Base-by-base conservation (phyloP, 2,329 filamentous ascomycete genomes). In the Aspergillus floridensis region DNA sequence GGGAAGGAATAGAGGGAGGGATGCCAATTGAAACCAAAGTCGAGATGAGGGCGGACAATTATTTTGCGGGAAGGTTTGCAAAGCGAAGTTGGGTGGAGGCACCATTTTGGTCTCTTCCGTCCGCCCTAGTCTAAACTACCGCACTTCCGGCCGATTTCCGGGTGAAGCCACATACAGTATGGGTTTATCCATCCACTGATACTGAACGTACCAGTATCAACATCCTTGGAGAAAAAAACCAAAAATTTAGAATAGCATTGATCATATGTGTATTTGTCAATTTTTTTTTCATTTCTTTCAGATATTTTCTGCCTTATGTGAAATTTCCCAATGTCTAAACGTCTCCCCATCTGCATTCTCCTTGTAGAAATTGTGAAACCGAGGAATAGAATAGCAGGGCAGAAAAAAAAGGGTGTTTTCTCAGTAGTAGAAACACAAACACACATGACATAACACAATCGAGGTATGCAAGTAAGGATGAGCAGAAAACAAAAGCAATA, bases 1-100 rank as follows among this genome's bases (percentile, higher is more conserved):
- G n/a, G 54, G 48, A 31, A 31, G 31, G 31, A 48, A 16, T 44
- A n/a, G 24, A 41, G 48, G 50, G 46, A 31, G 46, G 50, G 46
- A 46, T 53, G 53, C 56, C 55, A 51, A 52, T 58, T 51, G 53
- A 44, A 19, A 19, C 5, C 6, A 4, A 44, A 44, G 38, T 16
- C 38, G 38, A 41, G 16, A n/a, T 16, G 16, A n/a, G 38, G 6
- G 38, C 38, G 6, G 38, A n/a, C 38, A 19, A 44, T 49, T 56
- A 54, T 51, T 56, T 47, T 47, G 57, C 58, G 58, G 63, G 63
- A 67, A 64, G 60, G 29, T 32, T 31, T 29, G 58, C 63, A 52
- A 49, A 48, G 22, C 8, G 7, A 8, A 29, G 26, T 29, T 29
- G 26, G 26, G 26, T 8, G 26, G 26, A 29, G 26, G 6, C 8